Base-by-base conservation (phyloP, 106 monocot genomes). In the Amphibolis antarctica region DNA sequence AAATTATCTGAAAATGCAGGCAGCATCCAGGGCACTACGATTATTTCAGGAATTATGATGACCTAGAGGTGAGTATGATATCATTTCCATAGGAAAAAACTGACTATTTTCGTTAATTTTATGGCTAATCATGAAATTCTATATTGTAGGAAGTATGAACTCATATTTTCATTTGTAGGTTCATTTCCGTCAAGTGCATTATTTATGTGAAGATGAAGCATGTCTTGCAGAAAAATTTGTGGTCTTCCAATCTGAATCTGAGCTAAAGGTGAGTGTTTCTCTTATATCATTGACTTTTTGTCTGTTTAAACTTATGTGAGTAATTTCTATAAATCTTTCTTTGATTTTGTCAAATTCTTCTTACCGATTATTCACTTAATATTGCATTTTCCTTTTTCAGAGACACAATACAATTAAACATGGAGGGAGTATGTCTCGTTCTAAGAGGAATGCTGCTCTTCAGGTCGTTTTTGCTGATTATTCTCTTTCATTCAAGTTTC, bases 361-460 rank as follows among this genome's bases (percentile, higher is more conserved):
- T 21, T 24, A 21, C 1, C 14, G 19, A 21, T 53, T 2, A 53
- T 19, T 53, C 19, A 22, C 23, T 19, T 21, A 11, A 28, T 59
- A 7, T 2, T 26, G 18, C 28, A n/a, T 22, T 72, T 17, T 24
- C n/a, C 49, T 26, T 77, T 15, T 61, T 9, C 71, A 98, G 96
- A 84, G 96, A 61, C 96, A 98, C 66, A 98, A 87, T 73, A 75
- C 90, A 7, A 63, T 87, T 12, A 84, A 90, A 60, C 96, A 98
- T 73, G 96, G 86, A 22, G 96, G 96, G 4, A 30, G 76, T 62
- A 98, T 98, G 96, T 87, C 90, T 28, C 90, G 96, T 44, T 76
- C 96, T 17, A 76, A 98, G 75, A 67, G 96, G 31, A 98, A 98
- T 85, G 86, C 90, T 77, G 96, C 86, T 18, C 96, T 98, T 56